These are phyloP conservation scores for Diatrype stigma DNA, from an alignment of 2,329 filamentous ascomycete species.

Conservation along the genomic window DNA sequence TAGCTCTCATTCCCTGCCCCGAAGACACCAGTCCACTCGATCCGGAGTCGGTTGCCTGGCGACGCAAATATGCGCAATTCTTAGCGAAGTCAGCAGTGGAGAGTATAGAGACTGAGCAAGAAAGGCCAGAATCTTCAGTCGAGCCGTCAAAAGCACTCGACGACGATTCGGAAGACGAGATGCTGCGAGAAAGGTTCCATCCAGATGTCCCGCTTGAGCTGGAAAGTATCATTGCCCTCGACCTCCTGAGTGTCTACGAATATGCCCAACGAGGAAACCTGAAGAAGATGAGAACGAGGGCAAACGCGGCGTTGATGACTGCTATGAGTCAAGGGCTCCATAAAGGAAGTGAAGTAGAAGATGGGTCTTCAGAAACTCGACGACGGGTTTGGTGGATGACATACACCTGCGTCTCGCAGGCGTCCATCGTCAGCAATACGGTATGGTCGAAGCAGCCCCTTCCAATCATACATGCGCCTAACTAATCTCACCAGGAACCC, in stretches of 20 bases:
- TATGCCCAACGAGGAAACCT: slow-evolving; percentile 50
- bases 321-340: slow-evolving; percentile 44
- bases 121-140: slow-evolving; percentile 40
- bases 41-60: slow-evolving; percentile 37
- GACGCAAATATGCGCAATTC: slow-evolving; percentile 44
- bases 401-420: slow-evolving; percentile 48
- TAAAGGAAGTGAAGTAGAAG: slow-evolving; percentile 30
- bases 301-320: slow-evolving; percentile 42
- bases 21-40: slow-evolving; percentile 32
- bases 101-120: slow-evolving; percentile 44
- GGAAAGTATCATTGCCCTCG: slow-evolving; percentile 44
- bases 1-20: slow-evolving; percentile 43
- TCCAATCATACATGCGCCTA: not conserved
- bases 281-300: slow-evolving; percentile 46
- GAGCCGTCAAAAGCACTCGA: slow-evolving; percentile 41
- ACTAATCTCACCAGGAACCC: slow-evolving; percentile 30
- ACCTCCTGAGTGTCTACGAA: slow-evolving; percentile 47
- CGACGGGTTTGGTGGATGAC: slow-evolving; percentile 52
- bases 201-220: slow-evolving; percentile 39
- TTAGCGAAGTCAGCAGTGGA: slow-evolving; percentile 45
- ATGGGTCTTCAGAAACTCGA: slow-evolving; percentile 40
- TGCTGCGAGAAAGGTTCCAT: slow-evolving; percentile 38
- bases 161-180: slow-evolving; percentile 28
- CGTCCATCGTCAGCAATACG: slow-evolving; percentile 46
- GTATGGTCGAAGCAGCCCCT: slow-evolving; percentile 24